Base-by-base conservation (phyloP, 129 eudicot genomes). In the Flaveria robusta region DNA sequence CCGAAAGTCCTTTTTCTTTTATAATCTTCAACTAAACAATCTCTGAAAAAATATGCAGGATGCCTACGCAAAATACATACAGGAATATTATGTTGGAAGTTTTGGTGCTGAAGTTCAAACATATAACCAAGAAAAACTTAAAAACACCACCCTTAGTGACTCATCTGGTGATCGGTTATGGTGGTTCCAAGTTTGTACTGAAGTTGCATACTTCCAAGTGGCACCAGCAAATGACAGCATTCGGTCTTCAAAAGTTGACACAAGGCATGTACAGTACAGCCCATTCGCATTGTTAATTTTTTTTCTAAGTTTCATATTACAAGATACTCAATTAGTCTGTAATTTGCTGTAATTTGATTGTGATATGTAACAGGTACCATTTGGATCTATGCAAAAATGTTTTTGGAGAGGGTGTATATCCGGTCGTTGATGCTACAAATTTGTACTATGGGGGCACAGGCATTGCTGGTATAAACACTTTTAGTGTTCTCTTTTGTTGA, bases 141-240 rank as follows among this genome's bases (percentile, higher is more conserved):
- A 86, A 81, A 81, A 71, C 2, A 91, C 89, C 72, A 66, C 79
- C 42, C 46, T 77, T 58, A 69, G 77, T 64, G 81, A 80, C 66
- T 84, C 75, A 5, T 77, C 80, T 70, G 85, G 83, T 74, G 92
- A 86, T 64, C 85, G 97, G 37, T 88, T 95, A 84, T 95, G 99
- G 99, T 95, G 99, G 99, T 95, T 95, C 88, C 99, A 95, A 86
- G 99, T 95, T 64, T 95, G 99, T 76, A 95, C 77, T 7, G 99
- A 95, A 83, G 99, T 95, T 73, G 99, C 99, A 52, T 95, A 91
- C 82, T 95, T 95, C 79, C 99, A 95, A 81, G 97, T 91, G 75
- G 97, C 99, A 2, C 97, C 99, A 37, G 72, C 84, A 73, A 87
- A 89, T 74, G 96, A 95, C 83, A 91, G 94, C 75, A 83, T 95